These are phyloP conservation scores for Lotmaria passim DNA, from an alignment of 208 protist species.

Conservation along the genomic window DNA sequence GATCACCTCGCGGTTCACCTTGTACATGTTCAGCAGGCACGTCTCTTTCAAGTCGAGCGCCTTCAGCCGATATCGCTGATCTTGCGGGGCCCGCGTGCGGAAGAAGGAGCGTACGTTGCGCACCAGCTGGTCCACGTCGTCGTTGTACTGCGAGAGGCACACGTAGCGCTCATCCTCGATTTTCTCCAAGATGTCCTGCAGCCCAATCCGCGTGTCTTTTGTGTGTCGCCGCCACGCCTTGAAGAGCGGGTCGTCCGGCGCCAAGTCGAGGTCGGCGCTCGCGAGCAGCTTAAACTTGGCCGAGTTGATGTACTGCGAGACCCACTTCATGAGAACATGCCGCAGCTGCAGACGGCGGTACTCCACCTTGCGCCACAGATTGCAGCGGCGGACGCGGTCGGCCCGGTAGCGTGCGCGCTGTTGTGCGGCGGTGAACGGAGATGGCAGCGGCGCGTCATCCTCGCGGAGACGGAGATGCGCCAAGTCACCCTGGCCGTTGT, in stretches of 20 bases:
- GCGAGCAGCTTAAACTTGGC: constrained; percentile 69
- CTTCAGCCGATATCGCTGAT: constrained; percentile 71
- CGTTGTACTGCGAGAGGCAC: constrained; percentile 86
- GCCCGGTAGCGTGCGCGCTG: constrained; percentile 18
- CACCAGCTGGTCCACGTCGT: constrained; percentile 82
- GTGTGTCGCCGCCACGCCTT: constrained; percentile 74
- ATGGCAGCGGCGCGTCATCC: constrained; percentile 15
- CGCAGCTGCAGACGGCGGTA: constrained; percentile 84
- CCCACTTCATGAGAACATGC: constrained; percentile 79
- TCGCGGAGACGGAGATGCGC: constrained; percentile 7
- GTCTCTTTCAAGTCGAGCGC: constrained; percentile 85
- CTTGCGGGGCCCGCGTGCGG: constrained; percentile 47
- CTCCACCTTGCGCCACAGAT: constrained; percentile 75
- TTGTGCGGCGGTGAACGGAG: constrained; percentile 11
- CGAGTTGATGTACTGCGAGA: constrained; percentile 69
- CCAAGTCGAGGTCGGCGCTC: constrained; percentile 73
- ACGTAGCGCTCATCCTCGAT: constrained; percentile 80
- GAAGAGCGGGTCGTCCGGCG: constrained; percentile 47
- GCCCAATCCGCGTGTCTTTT: constrained; percentile 42
- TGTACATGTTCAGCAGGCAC: constrained; percentile 80
- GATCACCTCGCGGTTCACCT: constrained; percentile 75
- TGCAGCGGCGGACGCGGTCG: constrained; percentile 26
- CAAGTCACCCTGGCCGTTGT: background rate
- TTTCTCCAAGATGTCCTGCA: constrained; percentile 76
- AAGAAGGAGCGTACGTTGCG: constrained; percentile 87